These are phyloP conservation scores for Pythium rishiriense DNA, from an alignment of 352 stramenopile genomes.

Conservation along the genomic window DNA sequence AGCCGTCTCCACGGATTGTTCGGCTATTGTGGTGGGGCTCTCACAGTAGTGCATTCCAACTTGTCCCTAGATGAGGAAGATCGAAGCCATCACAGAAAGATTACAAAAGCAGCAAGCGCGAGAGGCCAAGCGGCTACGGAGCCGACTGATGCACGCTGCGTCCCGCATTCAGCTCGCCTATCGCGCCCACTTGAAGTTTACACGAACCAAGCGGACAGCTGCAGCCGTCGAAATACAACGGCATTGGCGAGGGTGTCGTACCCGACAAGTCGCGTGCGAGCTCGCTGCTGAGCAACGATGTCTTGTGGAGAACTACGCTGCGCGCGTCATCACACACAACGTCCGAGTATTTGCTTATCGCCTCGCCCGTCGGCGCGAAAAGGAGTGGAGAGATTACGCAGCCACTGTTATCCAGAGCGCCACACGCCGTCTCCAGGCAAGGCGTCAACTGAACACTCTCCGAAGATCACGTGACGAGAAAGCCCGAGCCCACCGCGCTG, in stretches of 20 bases:
- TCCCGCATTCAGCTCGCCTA: slow-evolving; percentile 51
- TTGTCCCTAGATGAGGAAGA: slow-evolving; percentile 64
- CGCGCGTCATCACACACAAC: slow-evolving; percentile 41
- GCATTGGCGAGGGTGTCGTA: slow-evolving; percentile 37
- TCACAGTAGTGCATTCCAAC: too few relatives aligned
- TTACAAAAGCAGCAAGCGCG: slow-evolving; percentile 67
- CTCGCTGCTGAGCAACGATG: slow-evolving; percentile 26
- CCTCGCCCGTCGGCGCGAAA: slow-evolving; percentile 28
- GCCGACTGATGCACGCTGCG: slow-evolving; percentile 50
- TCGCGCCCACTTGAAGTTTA: slow-evolving; percentile 27
- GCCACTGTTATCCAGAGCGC: slow-evolving; percentile 49
- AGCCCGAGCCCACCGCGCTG: slow-evolving; percentile 30
- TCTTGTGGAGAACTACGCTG: slow-evolving; percentile 27
- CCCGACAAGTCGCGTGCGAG: slow-evolving; percentile 21
- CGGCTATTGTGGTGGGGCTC: too few relatives aligned
- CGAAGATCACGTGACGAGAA: slow-evolving; percentile 17
- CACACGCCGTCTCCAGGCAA: slow-evolving; percentile 35
- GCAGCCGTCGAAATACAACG: slow-evolving; percentile 49
- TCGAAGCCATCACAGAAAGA: slow-evolving; percentile 64
- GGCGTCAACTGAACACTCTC: slow-evolving; percentile 14
- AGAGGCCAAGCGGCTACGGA: slow-evolving; percentile 62
- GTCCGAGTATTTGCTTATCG: slow-evolving; percentile 38
- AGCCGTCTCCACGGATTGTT: too few relatives aligned
- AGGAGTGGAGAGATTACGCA: slow-evolving; percentile 34
- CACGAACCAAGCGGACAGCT: slow-evolving; percentile 20